phyloP scores from a whole-genome alignment of 768 basidiomycete species.

The Tephrocybe sp. region DNA sequence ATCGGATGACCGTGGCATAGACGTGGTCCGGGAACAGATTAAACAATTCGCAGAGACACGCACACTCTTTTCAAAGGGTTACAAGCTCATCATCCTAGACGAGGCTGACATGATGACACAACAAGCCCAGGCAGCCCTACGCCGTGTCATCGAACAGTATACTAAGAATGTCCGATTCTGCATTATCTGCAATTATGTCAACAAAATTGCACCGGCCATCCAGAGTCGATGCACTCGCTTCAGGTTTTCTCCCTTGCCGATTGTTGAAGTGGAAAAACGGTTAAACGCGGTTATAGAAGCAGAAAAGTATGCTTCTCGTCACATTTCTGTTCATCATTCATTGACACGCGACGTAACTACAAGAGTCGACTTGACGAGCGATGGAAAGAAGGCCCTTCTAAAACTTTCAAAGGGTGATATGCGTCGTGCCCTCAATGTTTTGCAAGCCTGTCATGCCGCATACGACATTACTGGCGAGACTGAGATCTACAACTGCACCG shows the following conservation, averaged over 20 bases:
- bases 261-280: constrained; percentile 81
- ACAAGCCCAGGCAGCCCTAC: constrained; percentile 93
- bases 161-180: constrained; percentile 99
- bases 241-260: constrained; percentile 91
- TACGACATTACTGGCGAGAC: constrained; percentile 87
- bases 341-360: not conserved
- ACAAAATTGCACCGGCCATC: constrained; percentile 97
- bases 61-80: constrained; percentile 88
- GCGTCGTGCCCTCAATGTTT: constrained; percentile 92
- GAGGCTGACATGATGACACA: constrained; percentile 99
- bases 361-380: constrained; percentile 84
- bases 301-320: constrained; percentile 62
- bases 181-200: constrained; percentile 99
- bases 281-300: constrained; percentile 75
- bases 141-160: constrained; percentile 97
- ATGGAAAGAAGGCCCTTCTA: constrained; percentile 86
- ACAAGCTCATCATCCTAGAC: constrained; percentile 96
- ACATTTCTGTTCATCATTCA: not conserved
- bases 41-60: constrained; percentile 98
- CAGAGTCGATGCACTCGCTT: constrained; percentile 98
- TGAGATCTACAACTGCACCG: constrained; percentile 96
- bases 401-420: constrained; percentile 98
- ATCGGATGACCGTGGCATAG: constrained; percentile 97
- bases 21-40: constrained; percentile 98
- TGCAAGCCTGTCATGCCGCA: constrained; percentile 98